Percentiles rank a stretch among this genome's conserved stretches.
phyloP scores from a whole-genome alignment of 1,139 yeast genomes.

The Saccharomyces hybrid region DNA sequence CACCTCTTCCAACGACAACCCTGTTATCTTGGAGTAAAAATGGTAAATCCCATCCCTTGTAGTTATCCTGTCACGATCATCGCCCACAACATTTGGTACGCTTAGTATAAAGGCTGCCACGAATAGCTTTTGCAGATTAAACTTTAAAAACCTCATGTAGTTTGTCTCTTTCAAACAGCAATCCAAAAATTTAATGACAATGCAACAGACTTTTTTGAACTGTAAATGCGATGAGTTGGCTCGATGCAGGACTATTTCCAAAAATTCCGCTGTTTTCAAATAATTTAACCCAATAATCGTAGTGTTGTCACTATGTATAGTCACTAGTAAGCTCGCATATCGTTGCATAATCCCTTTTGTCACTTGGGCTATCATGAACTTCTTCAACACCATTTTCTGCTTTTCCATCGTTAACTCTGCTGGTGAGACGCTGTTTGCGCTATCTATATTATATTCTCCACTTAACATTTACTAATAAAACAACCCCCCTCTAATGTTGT shows the following conservation, averaged over 20 bases:
- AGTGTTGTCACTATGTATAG: background rate
- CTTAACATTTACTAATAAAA: background rate
- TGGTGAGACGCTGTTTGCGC: background rate
- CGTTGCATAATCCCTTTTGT: constrained; percentile 11
- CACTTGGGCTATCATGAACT: constrained; percentile 15
- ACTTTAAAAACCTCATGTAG: constrained; percentile 18
- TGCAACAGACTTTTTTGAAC: constrained; percentile 23
- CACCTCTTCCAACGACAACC: constrained; percentile 19
- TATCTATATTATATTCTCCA: background rate
- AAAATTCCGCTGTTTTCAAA: constrained; percentile 6
- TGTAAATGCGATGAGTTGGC: constrained; percentile 15
- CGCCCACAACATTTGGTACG: constrained; percentile 11
- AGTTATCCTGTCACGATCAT: constrained; percentile 11
- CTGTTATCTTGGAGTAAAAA: constrained; percentile 17
- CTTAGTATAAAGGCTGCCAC: constrained; percentile 20
- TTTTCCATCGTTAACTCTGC: constrained; percentile 5
- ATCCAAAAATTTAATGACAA: constrained; percentile 21
- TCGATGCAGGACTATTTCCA: constrained; percentile 15
- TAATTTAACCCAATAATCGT: background rate
- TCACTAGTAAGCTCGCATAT: constrained; percentile 9
- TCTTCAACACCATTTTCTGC: constrained; percentile 9
- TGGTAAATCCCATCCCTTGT: constrained; percentile 15
- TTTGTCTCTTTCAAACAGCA: constrained; percentile 16
- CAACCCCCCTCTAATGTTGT: background rate
- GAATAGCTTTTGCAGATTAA: constrained; percentile 18